These are phyloP conservation scores for Pleomassaria siparia DNA, from an alignment of 2,329 filamentous ascomycete species.

Conservation along the genomic window DNA sequence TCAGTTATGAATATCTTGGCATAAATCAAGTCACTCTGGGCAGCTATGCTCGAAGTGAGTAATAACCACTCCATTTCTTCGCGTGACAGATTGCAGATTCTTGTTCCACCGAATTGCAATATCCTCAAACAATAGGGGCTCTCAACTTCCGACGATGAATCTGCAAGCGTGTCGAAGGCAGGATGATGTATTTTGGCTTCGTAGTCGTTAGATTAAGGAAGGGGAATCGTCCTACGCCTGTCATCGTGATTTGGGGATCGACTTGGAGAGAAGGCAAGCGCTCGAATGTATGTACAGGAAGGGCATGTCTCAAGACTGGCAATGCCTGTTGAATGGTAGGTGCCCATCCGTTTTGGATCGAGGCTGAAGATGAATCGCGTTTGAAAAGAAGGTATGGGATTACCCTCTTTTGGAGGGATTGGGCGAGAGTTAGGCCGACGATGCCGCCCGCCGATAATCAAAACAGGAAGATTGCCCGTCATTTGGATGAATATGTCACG, in stretches of 20 bases:
- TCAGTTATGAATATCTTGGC: too few species aligned
- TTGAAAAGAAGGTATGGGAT: conserved; percentile 21
- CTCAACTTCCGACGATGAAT: conserved; percentile 13
- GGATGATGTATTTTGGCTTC: conserved; percentile 44
- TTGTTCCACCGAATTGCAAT: conserved; percentile 9
- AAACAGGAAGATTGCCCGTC: conserved; percentile 7
- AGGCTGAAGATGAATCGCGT: conserved; percentile 8
- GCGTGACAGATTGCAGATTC: conserved; percentile 17
- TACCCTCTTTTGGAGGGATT: conserved; percentile 11
- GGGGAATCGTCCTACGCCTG: conserved; percentile 43
- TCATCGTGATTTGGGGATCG: conserved; percentile 11
- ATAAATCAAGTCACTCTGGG: too few species aligned
- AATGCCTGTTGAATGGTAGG: conserved; percentile 18
- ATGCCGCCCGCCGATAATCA: conserved; percentile 23
- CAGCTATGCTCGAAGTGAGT: too few species aligned
- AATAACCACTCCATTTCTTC: too few species aligned
- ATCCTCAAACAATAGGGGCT: conserved; percentile 2
- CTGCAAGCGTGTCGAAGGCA: conserved; percentile 41
- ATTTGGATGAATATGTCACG: too few species aligned
- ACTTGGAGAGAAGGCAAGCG: conserved; percentile 12
- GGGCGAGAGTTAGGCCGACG: conserved; percentile 18
- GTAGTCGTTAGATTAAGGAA: conserved; percentile 46
- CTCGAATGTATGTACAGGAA: conserved; percentile 1
- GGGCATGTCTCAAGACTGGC: conserved; percentile 9
- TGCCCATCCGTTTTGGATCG: conserved; percentile 10